Evolutionary conservation across 257 asterid genomes (phyloP), one percentile per base, ranked within the genome.

Genomic region (Eucommia ulmoides): DNA sequence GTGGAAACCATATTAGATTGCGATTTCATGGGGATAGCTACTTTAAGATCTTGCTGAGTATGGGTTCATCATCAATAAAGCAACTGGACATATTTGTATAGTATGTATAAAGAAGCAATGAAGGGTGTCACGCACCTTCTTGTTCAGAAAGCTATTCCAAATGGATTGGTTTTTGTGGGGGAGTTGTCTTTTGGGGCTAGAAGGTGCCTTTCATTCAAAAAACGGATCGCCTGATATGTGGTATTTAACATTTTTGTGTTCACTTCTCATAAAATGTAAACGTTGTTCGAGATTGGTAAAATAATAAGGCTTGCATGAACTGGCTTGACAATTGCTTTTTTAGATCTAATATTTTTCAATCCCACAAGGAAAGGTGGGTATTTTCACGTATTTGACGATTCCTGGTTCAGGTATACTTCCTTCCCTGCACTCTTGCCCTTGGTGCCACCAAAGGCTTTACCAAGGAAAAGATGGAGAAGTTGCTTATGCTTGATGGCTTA

Each of bases 21-120:
- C 93, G 96, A 71, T 89, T 96, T 50, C 93, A 94, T 20, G 94
- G 94, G 33, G 98, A 89, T 70, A 85, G 96, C 75, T 89, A 89
- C 68, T 89, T 82, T 45, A 96, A 89, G 73, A 85, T 80, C 79
- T 92, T 85, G 61, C 56, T 82, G 83, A 78, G 80, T 85, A 24
- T 85, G 96, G 96, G 91, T 89, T 83, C 94, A 89, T 59, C 75
- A 73, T 61, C 80, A 41, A 56, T 82, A 75, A 54, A 58, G 70
- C 58, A 80, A 85, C 60, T 67, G 73, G 51, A 76, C 86, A 8
- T 89, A 80, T 66, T 64, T 89, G 82, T 76, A 78, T 22, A 78
- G 78, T 55, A 85, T 82, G 98, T 89, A 82, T 50, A 59, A 58
- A 54, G 94, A 89, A 68, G 79, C 98, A 21, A 62, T 89, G 74